Base-by-base conservation (phyloP, 441 rosid species). In the Macaranga tanarius region DNA sequence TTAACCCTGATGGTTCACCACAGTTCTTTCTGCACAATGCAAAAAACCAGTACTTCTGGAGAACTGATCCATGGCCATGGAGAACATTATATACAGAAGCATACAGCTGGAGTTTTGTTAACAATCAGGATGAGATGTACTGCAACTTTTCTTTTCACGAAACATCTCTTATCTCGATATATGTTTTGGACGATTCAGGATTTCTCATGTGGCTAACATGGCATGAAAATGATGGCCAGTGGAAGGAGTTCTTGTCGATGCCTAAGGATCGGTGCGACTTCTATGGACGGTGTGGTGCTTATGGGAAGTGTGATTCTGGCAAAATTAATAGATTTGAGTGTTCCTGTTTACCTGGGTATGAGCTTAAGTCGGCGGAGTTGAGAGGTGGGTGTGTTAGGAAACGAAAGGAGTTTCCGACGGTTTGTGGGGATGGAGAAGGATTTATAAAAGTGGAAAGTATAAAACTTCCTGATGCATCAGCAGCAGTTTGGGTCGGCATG, bases 1-100 rank as follows among this genome's bases (percentile, higher is more conserved):
- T n/a, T n/a, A n/a, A n/a, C n/a, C n/a, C n/a, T n/a, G n/a, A n/a
- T 17, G 73, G 44, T 0, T 12, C 25, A 12, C 86, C 83, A 4
- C 79, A 81, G 55, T 7, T 23, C 28, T 42, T 78, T 23, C 20
- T 72, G 40, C 67, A 80, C 70, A 67, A 80, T 1, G 84, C 80
- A 5, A 42, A 34, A 5, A 23, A 3, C 0, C 22, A 40, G 23
- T 19, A 26, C 44, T 54, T 54, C n/a, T n/a, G n/a, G 76, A 66
- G 61, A 22, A 7, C 48, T 48, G 1, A 10, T 9, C 73, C 45
- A 42, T 42, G 45, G 45, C 45, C 45, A 42, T 42, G 45, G 45
- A 42, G 45, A 42, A 42, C n/a, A n/a, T n/a, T 42, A 4, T 42
- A 42, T 42, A 4, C 4, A 42, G 45, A 42, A 4, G 45, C 6